These are phyloP conservation scores for Anthoceros angustus DNA, from an alignment of 225 moss, liverwort and hornwort genomes.

Conservation along the genomic window DNA sequence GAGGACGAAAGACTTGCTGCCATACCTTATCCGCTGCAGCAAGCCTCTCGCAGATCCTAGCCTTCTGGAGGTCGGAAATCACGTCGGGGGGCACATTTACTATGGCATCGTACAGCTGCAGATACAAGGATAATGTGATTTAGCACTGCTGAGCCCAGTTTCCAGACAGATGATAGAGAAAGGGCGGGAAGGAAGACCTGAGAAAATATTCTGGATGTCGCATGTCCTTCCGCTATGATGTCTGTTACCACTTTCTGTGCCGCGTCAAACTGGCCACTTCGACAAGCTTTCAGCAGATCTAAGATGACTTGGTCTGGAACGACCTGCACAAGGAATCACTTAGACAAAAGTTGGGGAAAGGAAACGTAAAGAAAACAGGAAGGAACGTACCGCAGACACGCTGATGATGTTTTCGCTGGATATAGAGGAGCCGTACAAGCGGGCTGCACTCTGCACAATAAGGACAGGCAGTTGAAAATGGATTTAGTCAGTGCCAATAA, in stretches of 20 bases:
- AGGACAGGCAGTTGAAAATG: background rate
- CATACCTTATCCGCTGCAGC: slow-evolving; percentile 77
- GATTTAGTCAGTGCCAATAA: no score
- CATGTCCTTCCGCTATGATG: slow-evolving; percentile 76
- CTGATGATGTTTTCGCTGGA: slow-evolving; percentile 60
- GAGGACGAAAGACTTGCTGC: background rate
- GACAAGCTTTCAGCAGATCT: slow-evolving; percentile 54
- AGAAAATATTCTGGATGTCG: slow-evolving; percentile 66
- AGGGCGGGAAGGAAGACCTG: slow-evolving; percentile 28
- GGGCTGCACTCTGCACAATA: slow-evolving; percentile 51
- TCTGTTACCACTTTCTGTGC: slow-evolving; percentile 64
- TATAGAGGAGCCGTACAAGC: slow-evolving; percentile 75
- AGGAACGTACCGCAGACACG: slow-evolving; percentile 52
- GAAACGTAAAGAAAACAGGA: background rate
- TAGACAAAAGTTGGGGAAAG: background rate
- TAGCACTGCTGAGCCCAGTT: background rate
- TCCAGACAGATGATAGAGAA: background rate
- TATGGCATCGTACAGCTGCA: slow-evolving; percentile 66
- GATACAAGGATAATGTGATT: slow-evolving; percentile 2
- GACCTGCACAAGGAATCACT: slow-evolving; percentile 25
- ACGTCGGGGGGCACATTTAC: slow-evolving; percentile 34
- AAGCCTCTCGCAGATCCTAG: slow-evolving; percentile 54
- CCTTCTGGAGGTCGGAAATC: slow-evolving; percentile 57
- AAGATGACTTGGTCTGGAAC: slow-evolving; percentile 55
- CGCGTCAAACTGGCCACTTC: slow-evolving; percentile 77